Evolutionary conservation across 345 rosid species (phyloP).

Genomic region (Salix brachista): DNA sequence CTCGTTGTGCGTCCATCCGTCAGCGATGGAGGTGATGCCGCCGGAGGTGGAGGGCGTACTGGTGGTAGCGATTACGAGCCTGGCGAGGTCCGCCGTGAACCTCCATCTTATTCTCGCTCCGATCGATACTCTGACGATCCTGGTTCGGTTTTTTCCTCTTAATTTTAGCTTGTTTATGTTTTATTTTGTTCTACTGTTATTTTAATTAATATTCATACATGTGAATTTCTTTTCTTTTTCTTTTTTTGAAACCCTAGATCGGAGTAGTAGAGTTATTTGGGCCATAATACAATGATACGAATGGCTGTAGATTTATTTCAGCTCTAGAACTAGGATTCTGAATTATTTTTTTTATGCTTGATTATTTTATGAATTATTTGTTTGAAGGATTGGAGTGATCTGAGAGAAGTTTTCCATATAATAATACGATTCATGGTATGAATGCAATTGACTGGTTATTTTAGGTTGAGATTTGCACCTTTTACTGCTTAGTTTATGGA

Average conservation of each 20-base stretch:
- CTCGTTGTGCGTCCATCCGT: conserved; percentile 70
- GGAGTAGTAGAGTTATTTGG: not conserved
- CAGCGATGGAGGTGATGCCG: conserved; percentile 44
- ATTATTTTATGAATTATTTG: not conserved
- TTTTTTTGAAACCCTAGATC: conserved; percentile 2
- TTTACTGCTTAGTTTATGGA: not conserved
- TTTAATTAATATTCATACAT: not conserved
- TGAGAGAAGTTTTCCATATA: not conserved
- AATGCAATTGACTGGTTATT: not conserved
- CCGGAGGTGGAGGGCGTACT: conserved; percentile 27
- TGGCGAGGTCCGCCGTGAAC: conserved; percentile 66
- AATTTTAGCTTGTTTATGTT: not conserved
- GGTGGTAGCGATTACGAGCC: conserved; percentile 57
- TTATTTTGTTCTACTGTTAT: not conserved
- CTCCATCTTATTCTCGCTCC: conserved; percentile 46
- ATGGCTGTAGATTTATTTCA: not conserved
- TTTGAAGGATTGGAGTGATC: not conserved
- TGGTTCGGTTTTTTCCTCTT: conserved; percentile 41
- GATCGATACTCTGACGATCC: conserved; percentile 58
- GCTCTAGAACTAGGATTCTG: not conserved
- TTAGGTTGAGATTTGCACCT: not conserved
- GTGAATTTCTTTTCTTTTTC: not conserved
- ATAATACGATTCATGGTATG: not conserved
- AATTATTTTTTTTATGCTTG: not conserved
- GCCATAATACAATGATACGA: not conserved